These are phyloP conservation scores for Raffaelea arxii DNA, from an alignment of 2,329 filamentous ascomycete species.

Conservation along the genomic window DNA sequence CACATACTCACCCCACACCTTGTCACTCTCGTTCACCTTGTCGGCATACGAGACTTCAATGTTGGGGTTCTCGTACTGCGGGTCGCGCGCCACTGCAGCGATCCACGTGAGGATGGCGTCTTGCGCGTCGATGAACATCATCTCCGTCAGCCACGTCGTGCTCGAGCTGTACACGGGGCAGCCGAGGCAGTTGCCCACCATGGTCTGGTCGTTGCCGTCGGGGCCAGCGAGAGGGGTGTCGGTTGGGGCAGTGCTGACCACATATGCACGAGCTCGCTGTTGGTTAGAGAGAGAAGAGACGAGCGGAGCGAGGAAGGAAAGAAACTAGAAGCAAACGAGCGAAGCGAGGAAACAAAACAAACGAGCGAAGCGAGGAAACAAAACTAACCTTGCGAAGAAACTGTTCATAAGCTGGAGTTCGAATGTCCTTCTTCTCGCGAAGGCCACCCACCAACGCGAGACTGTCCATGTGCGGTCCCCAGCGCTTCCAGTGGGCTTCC, in stretches of 20 bases:
- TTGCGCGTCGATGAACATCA: constrained; percentile 42
- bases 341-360: neutral
- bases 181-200: constrained; percentile 36
- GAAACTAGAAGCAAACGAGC: neutral
- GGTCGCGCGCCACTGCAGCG: constrained; percentile 15
- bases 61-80: constrained; percentile 16
- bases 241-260: constrained; percentile 39
- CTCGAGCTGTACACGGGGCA: constrained; percentile 65
- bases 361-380: neutral
- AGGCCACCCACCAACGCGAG: constrained; percentile 41
- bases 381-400: constrained; percentile 40
- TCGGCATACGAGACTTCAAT: constrained; percentile 13
- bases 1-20: neutral
- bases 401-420: constrained; percentile 31
- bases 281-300: constrained; percentile 6
- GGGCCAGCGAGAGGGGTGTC: constrained; percentile 45
- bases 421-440: constrained; percentile 27
- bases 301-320: constrained; percentile 9
- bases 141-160: constrained; percentile 48
- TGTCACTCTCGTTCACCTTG: neutral
- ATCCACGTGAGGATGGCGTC: constrained; percentile 18
- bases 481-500: constrained; percentile 38
- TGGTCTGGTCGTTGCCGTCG: constrained; percentile 32
- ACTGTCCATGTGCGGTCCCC: constrained; percentile 33
- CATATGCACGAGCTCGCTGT: constrained; percentile 53